Evolutionary conservation across 1,284 basidiomycete species (phyloP).

Genomic region (Cutaneotrichosporon sp.): DNA sequence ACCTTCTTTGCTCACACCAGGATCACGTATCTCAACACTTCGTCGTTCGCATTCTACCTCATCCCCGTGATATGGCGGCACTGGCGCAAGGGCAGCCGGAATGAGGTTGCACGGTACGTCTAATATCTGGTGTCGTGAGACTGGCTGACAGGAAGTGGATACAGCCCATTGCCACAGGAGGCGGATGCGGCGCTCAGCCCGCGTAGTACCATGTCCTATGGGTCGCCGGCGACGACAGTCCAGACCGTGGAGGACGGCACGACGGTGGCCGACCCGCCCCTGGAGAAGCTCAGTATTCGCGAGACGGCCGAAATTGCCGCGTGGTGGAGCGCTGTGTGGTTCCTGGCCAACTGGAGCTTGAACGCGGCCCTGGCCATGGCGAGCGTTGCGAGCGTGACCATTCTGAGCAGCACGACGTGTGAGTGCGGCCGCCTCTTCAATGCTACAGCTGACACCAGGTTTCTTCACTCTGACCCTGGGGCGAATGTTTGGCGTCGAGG

Average conservation of each 20-base stretch:
- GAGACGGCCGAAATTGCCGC: constrained; percentile 74
- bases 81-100: constrained; percentile 1
- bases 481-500: constrained; percentile 75
- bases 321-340: constrained; percentile 80
- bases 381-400: constrained; percentile 83
- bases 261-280: constrained; percentile 3
- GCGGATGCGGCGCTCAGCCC: neutral
- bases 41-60: constrained; percentile 84
- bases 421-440: constrained; percentile 34
- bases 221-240: neutral
- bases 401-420: constrained; percentile 84
- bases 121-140: neutral
- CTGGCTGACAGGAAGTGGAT: neutral
- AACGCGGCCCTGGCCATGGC: constrained; percentile 78
- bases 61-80: constrained; percentile 54
- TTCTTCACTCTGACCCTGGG: constrained; percentile 92
- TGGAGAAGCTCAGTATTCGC: constrained; percentile 54
- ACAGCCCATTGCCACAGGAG: neutral
- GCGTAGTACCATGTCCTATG: neutral
- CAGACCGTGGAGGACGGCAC: constrained; percentile 2
- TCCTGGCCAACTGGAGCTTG: constrained; percentile 82
- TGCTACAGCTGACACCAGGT: constrained; percentile 52
- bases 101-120: neutral
- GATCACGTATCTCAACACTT: constrained; percentile 49
- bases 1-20: constrained; percentile 16